Evolutionary conservation across 1,139 yeast species (phyloP).

Genomic region (Saccharomycopsis crataegensis): DNA sequence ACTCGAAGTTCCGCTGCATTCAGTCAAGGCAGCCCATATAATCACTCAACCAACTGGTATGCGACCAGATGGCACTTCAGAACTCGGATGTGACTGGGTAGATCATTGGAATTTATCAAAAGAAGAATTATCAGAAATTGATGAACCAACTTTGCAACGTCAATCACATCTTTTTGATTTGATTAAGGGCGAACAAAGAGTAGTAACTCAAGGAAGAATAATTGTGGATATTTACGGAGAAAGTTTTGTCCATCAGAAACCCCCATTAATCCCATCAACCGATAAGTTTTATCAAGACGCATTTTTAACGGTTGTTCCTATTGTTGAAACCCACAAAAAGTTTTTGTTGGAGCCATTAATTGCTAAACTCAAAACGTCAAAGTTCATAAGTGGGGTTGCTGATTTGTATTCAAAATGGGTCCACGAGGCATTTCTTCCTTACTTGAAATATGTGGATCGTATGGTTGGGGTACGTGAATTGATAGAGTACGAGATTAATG

Average conservation of each 20-base stretch:
- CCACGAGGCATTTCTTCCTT: slow-evolving; percentile 44
- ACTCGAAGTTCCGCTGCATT: not conserved
- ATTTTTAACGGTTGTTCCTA: slow-evolving; percentile 51
- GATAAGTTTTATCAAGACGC: slow-evolving; percentile 55
- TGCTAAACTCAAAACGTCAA: slow-evolving; percentile 51
- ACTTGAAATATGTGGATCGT: slow-evolving; percentile 52
- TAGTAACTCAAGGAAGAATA: slow-evolving; percentile 59
- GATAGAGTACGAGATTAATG: slow-evolving; percentile 43
- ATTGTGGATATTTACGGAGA: slow-evolving; percentile 53
- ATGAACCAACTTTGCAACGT: slow-evolving; percentile 49
- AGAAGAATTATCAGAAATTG: slow-evolving; percentile 48
- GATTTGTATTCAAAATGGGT: slow-evolving; percentile 65
- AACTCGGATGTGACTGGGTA: slow-evolving; percentile 52
- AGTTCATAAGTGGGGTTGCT: slow-evolving; percentile 58
- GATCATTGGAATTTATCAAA: slow-evolving; percentile 63
- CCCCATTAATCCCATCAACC: slow-evolving; percentile 39
- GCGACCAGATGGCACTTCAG: slow-evolving; percentile 6
- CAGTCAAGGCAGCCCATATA: not conserved
- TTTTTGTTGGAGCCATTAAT: slow-evolving; percentile 50
- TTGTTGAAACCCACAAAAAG: slow-evolving; percentile 52
- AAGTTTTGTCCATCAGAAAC: slow-evolving; percentile 32
- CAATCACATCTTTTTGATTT: slow-evolving; percentile 78
- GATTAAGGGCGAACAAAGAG: slow-evolving; percentile 68
- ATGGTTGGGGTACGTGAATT: slow-evolving; percentile 46
- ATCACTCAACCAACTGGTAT: slow-evolving; percentile 15